A percentile compares a stretch with the other conserved stretches of the same genome.
Evolutionary conservation across 2,329 filamentous ascomycete species (phyloP).

Genomic region (Eutypella sp.): DNA sequence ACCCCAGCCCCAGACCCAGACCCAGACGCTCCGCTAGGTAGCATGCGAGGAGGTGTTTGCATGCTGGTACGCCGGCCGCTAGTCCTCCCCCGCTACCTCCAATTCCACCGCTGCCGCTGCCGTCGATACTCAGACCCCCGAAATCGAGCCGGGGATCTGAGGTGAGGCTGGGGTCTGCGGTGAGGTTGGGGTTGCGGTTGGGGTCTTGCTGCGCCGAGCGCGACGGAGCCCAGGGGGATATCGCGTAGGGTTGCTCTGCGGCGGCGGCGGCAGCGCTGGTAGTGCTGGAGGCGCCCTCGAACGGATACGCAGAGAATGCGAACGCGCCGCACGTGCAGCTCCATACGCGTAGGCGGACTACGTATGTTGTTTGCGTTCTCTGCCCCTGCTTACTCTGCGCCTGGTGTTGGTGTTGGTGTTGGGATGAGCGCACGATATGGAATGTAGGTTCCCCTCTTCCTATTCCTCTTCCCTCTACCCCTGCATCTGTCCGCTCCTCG

Average conservation of each 20-base stretch:
- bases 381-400: conserved; percentile 12
- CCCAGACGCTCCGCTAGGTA: conserved; percentile 65
- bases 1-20: conserved; percentile 36
- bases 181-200: no score
- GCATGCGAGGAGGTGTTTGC: conserved; percentile 88
- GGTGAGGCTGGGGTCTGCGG: no score
- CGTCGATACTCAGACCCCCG: conserved; percentile 30
- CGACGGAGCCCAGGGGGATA: no score
- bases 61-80: conserved; percentile 50
- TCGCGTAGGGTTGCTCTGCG: no score
- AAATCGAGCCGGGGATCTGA: no score
- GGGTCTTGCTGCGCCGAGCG: no score
- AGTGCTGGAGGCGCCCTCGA: conserved; percentile 8
- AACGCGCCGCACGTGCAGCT: conserved; percentile 88
- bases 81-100: conserved; percentile 6
- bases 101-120: conserved; percentile 20
- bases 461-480: not conserved
- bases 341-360: conserved; percentile 73
- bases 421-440: conserved; percentile 63
- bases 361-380: conserved; percentile 43
- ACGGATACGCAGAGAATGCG: conserved; percentile 63
- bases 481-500: not conserved
- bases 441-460: conserved; percentile 24
- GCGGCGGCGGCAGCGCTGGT: no score
- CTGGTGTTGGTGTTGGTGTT: conserved; percentile 25